Base-by-base conservation (phyloP, 2,329 filamentous ascomycete genomes). In the Orbilia javanica region DNA sequence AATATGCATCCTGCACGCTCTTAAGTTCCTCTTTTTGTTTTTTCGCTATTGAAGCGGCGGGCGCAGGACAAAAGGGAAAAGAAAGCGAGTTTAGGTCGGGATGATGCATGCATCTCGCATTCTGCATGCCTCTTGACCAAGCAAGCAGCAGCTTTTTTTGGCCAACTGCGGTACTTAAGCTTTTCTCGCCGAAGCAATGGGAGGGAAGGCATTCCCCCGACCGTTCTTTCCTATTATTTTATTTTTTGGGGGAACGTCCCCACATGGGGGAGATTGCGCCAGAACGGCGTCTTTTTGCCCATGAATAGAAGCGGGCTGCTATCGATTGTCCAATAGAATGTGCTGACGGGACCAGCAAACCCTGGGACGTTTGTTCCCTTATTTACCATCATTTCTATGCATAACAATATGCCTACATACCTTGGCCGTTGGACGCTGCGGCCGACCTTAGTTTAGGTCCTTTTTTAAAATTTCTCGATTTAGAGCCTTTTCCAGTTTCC, bases 31-130 rank as follows among this genome's bases (percentile, higher is more conserved):
- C 34, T 64, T 48, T 29, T 64, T 64, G 15, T 50, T 48, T 64
- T 48, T 29, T 64, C 48, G 15, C 22, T 3, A 13, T n/a, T 39
- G 53, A 60, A 60, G 39, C 39, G n/a, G 39, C 39, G n/a, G n/a
- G 53, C 60, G 25, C 44, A 48, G 60, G 44, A 15, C 60, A 50
- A 31, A 64, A 34, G 25, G 60, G 60, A 34, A 48, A 20, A 31
- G n/a, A 48, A 34, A 64, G 44, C 44, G 39, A 48, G 39, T 20
- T 64, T 34, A 63, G 53, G 70, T 67, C 60, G 63, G 70, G 70
- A 74, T 74, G n/a, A 68, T 74, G 70, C 70, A 74, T 74, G 70
- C 42, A 62, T 74, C 50, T 62, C 66, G 70, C 70, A 74, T 50
- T 73, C 70, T 74, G 70, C 70, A 74, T 46, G 63, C 46, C 52